phyloP scores from a whole-genome alignment of 345 rosid species.

The Triadica sebifera region DNA sequence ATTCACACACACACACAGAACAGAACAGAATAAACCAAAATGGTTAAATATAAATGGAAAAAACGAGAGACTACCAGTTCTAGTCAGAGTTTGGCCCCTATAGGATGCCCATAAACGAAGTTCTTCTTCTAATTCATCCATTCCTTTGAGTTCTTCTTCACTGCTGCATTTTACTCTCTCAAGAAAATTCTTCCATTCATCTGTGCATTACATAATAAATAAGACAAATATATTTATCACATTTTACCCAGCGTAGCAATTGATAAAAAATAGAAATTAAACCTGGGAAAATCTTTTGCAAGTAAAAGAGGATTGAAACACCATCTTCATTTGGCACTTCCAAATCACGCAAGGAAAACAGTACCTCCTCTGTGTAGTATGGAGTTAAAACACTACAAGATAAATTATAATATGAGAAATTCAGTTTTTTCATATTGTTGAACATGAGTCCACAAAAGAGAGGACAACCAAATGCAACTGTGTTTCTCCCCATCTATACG shows the following conservation, averaged over 20 bases:
- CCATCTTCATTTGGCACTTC: constrained; percentile 92
- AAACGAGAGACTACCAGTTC: constrained; percentile 61
- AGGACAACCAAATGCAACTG: not conserved
- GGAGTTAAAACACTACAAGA: constrained; percentile 87
- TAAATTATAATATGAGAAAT: constrained; percentile 2
- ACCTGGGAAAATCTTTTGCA: constrained; percentile 99
- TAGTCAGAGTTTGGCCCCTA: constrained; percentile 96
- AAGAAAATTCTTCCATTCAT: constrained; percentile 96
- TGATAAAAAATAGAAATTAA: not conserved
- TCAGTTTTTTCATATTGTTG: not conserved
- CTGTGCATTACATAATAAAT: constrained; percentile 37
- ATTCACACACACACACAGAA: not conserved
- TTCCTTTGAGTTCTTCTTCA: constrained; percentile 72
- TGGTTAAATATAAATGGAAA: not conserved
- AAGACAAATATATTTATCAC: not conserved
- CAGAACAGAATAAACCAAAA: not conserved
- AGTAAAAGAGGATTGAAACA: constrained; percentile 87
- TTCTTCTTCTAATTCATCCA: constrained; percentile 59
- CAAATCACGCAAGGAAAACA: constrained; percentile 72
- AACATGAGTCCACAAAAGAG: not conserved
- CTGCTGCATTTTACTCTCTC: constrained; percentile 53
- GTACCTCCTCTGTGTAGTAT: constrained; percentile 87
- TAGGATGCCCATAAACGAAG: constrained; percentile 98
- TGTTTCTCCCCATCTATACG: not conserved
- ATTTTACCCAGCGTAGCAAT: not conserved